These are phyloP conservation scores for Lactarius sanguifluus DNA, from an alignment of 768 basidiomycete genomes.

Conservation along the genomic window DNA sequence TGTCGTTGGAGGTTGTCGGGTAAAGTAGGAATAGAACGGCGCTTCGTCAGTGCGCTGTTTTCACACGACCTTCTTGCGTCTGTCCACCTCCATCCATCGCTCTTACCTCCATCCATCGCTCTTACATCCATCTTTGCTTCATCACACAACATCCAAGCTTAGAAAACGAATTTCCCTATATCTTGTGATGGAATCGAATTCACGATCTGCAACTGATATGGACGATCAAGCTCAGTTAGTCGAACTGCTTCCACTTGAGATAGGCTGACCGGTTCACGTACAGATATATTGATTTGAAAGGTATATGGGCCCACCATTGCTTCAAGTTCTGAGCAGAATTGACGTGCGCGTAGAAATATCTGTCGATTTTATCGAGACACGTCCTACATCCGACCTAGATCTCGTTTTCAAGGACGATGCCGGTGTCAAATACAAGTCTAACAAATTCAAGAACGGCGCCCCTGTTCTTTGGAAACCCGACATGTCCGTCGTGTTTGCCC, in stretches of 20 bases:
- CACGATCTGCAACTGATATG: neutral
- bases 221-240: neutral
- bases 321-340: neutral
- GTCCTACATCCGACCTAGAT: neutral
- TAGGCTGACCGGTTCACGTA: neutral
- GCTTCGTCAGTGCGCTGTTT: too few species aligned
- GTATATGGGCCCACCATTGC: neutral
- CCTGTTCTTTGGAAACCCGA: neutral
- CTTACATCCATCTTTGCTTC: too few species aligned
- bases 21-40: too few species aligned
- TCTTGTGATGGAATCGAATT: neutral
- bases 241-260: fast-evolving
- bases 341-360: too few species aligned
- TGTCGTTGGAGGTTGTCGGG: too few species aligned
- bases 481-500: neutral
- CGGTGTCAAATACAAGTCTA: neutral
- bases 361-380: neutral
- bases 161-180: neutral
- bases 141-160: too few species aligned
- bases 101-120: too few species aligned
- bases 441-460: neutral
- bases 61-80: too few species aligned
- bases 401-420: neutral
- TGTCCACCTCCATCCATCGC: too few species aligned
- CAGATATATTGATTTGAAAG: neutral